phyloP scores from a whole-genome alignment of 495 filamentous ascomycete species.

The Talaromyces proteolyticus region DNA sequence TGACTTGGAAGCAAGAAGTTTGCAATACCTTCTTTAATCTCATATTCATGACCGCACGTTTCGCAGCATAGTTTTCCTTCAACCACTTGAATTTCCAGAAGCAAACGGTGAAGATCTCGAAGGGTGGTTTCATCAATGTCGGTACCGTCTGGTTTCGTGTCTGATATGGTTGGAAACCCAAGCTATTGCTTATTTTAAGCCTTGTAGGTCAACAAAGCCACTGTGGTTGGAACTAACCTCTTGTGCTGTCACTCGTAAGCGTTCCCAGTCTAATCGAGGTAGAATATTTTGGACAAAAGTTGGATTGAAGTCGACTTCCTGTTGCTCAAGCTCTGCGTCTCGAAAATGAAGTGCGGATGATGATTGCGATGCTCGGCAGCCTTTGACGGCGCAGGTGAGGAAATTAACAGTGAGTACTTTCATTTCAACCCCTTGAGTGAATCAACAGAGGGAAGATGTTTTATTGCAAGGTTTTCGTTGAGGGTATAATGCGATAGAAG shows the following conservation, averaged over 20 bases:
- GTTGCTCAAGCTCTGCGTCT: constrained; percentile 81
- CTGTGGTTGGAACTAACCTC: constrained; percentile 63
- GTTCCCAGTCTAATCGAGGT: constrained; percentile 83
- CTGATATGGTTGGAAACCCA: constrained; percentile 73
- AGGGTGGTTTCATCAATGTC: constrained; percentile 58
- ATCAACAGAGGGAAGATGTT: no score
- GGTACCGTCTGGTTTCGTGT: constrained; percentile 54
- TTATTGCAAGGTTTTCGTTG: neutral
- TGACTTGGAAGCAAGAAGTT: constrained; percentile 95
- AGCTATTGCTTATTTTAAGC: constrained; percentile 43
- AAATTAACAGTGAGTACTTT: constrained; percentile 97
- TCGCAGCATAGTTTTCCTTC: constrained; percentile 87
- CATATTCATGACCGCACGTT: constrained; percentile 88
- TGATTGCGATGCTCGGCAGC: constrained; percentile 70
- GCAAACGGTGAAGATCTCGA: constrained; percentile 70
- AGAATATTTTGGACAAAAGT: constrained; percentile 76
- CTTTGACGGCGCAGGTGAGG: constrained; percentile 89
- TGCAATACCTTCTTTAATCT: constrained; percentile 88
- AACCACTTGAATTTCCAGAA: constrained; percentile 84
- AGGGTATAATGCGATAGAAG: neutral
- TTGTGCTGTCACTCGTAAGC: constrained; percentile 61
- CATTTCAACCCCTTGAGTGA: no score
- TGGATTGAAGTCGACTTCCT: constrained; percentile 74
- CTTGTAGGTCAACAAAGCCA: neutral
- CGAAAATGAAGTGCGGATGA: constrained; percentile 88